Evolutionary conservation across 1,284 basidiomycete genomes (phyloP).

Genomic region (Rhizoctonia solani): DNA sequence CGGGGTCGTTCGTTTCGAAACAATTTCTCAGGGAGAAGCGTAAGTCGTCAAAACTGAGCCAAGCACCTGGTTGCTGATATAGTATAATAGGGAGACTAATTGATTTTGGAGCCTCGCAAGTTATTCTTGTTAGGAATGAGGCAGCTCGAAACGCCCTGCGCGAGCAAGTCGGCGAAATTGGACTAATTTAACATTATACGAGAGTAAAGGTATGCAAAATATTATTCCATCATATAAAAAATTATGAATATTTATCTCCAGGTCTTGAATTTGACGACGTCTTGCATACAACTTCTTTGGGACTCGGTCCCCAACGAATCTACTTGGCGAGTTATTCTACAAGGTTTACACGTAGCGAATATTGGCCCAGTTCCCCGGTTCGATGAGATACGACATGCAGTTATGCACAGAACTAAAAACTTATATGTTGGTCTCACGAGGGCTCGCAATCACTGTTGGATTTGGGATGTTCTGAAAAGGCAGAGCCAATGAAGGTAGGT

Average conservation of each 20-base stretch:
- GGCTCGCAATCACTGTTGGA: conserved; percentile 36
- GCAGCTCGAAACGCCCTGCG: conserved; percentile 55
- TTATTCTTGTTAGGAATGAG: conserved; percentile 68
- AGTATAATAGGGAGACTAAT: conserved; percentile 11
- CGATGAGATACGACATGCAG: conserved; percentile 29
- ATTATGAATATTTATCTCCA: not conserved
- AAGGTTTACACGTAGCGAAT: conserved; percentile 7
- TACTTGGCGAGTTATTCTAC: conserved; percentile 21
- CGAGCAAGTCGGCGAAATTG: conserved; percentile 63
- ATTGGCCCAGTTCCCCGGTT: conserved; percentile 8
- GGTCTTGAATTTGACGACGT: conserved; percentile 39
- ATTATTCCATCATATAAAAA: not conserved
- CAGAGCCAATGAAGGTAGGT: conserved; percentile 35
- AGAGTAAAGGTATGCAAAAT: conserved; percentile 69
- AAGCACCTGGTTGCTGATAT: not conserved
- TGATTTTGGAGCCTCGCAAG: conserved; percentile 38
- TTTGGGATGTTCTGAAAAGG: conserved; percentile 33
- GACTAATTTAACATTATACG: conserved; percentile 69
- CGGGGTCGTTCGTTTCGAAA: conserved; percentile 57
- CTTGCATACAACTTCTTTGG: conserved; percentile 38
- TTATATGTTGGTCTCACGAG: conserved; percentile 35
- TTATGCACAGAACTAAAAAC: conserved; percentile 36
- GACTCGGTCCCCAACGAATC: conserved; percentile 28
- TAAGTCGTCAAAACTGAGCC: not conserved
- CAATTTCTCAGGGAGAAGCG: conserved; percentile 44